Percentiles rank a stretch among this genome's conserved stretches.
Evolutionary conservation across 2,329 filamentous ascomycete genomes (phyloP).

Genomic region (Endoconidiophora laricicola): DNA sequence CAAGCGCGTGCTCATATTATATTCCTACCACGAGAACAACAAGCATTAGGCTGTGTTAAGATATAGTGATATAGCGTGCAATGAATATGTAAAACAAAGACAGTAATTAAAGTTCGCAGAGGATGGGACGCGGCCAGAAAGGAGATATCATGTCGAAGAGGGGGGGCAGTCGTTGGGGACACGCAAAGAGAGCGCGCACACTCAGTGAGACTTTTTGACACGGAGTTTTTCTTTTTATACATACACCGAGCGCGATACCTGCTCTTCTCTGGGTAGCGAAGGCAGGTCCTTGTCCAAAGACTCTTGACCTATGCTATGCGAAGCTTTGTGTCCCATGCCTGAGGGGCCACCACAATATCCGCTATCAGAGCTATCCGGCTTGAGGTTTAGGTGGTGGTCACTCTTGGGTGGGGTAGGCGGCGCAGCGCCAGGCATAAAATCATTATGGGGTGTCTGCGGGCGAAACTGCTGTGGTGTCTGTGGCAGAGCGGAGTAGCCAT

Average conservation of each 20-base stretch:
- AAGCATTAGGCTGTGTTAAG: no score
- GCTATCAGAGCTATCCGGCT: slow-evolving; percentile 32
- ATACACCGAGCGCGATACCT: slow-evolving; percentile 8
- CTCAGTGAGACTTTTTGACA: neutral
- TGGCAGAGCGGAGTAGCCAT: slow-evolving; percentile 21
- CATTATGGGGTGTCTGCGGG: slow-evolving; percentile 28
- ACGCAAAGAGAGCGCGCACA: slow-evolving; percentile 10
- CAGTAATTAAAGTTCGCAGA: no score
- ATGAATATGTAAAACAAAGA: no score
- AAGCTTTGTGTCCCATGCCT: neutral
- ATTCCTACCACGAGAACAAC: no score
- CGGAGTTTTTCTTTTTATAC: slow-evolving; percentile 3
- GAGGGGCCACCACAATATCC: slow-evolving; percentile 24
- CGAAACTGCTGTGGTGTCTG: slow-evolving; percentile 15
- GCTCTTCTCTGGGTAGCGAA: slow-evolving; percentile 29
- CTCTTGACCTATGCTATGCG: slow-evolving; percentile 22
- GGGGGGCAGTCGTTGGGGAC: neutral
- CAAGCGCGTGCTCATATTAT: no score
- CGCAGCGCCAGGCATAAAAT: slow-evolving; percentile 14
- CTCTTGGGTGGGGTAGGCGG: slow-evolving; percentile 34
- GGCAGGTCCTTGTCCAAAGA: slow-evolving; percentile 45
- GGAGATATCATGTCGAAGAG: neutral
- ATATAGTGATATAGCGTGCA: no score
- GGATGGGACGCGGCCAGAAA: no score
- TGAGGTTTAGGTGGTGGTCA: slow-evolving; percentile 22